A percentile compares a stretch with the other conserved stretches of the same genome.
phyloP scores from a whole-genome alignment of 2,329 filamentous ascomycete species.

The Talaromyces sp. region DNA sequence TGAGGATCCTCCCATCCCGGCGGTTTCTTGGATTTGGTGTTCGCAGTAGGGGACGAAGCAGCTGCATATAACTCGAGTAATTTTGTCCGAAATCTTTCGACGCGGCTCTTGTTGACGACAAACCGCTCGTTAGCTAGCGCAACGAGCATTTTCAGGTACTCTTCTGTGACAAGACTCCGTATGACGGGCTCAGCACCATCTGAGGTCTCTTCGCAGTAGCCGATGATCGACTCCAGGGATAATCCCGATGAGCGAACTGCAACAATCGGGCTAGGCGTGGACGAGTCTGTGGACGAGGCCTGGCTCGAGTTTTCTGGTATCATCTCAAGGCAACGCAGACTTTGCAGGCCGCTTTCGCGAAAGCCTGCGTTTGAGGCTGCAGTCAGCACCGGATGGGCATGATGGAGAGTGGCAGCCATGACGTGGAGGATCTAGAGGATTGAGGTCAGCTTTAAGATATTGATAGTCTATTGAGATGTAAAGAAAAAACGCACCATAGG shows the following conservation, averaged over 20 bases:
- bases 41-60: background rate
- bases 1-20: conserved; percentile 36
- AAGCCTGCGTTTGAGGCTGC: conserved; percentile 80
- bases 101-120: conserved; percentile 34
- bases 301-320: background rate
- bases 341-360: conserved; percentile 74
- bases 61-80: conserved; percentile 23
- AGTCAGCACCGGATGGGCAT: conserved; percentile 71
- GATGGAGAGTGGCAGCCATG: conserved; percentile 66
- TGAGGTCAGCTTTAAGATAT: background rate
- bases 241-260: conserved; percentile 81
- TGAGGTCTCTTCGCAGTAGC: conserved; percentile 37
- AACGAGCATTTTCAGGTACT: conserved; percentile 65
- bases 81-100: conserved; percentile 31
- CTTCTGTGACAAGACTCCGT: conserved; percentile 56
- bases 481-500: conserved; percentile 67
- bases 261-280: conserved; percentile 64
- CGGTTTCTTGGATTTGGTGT: conserved; percentile 13
- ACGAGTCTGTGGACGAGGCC: conserved; percentile 15
- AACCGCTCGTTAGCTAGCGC: conserved; percentile 64
- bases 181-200: conserved; percentile 32
- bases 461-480: background rate
- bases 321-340: conserved; percentile 52
- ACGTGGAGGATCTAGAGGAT: conserved; percentile 75
- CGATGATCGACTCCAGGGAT: conserved; percentile 75